Evolutionary conservation across 352 stramenopile species (phyloP), one percentile per base, ranked within the genome.

Genomic region (Globisporangium ultimum): DNA sequence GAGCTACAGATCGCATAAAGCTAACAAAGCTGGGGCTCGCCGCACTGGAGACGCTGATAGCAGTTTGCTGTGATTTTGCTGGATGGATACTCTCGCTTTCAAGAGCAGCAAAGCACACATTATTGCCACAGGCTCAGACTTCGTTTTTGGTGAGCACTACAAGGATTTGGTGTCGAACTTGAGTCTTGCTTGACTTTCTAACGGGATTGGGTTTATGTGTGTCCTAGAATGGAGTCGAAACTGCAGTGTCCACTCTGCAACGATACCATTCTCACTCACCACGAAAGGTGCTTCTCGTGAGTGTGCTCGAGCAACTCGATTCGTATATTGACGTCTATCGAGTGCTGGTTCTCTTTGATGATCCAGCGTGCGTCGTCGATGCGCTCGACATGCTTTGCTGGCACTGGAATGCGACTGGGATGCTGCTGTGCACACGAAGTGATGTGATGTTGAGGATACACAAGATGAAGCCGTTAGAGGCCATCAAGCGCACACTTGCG

Each of bases 401-500:
- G 83, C 80, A 92, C 50, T 92, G 80, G 83, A 76, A 71, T 14
- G 58, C 68, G 24, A 69, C 64, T 1, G 70, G 60, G 10, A 53
- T 76, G 61, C 63, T 86, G 43, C 21, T 90, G 55, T 89, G 80
- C 57, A 66, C 72, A 4, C 74, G 83, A 15, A 80, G 69, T 45
- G 60, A 74, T 10, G 46, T 21, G 41, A 62, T 66, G 1, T 59
- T 71, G n/a, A 32, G 50, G 2, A 62, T 74, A 17, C 62, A 65
- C 53, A 76, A 70, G 50, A 47, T 56, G 5, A 64, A 67, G 8
- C 40, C 54, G 57, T 14, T 42, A 68, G 13, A 32, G 22, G 56
- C 53, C 5, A 17, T 55, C 58, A 49, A 14, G 71, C 8, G 22
- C 48, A 28, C 50, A 48, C 20, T 73, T 40, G 51, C 32, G 56